Base-by-base conservation (phyloP, 2,329 filamentous ascomycete species). In the Epichloe amarillans region DNA sequence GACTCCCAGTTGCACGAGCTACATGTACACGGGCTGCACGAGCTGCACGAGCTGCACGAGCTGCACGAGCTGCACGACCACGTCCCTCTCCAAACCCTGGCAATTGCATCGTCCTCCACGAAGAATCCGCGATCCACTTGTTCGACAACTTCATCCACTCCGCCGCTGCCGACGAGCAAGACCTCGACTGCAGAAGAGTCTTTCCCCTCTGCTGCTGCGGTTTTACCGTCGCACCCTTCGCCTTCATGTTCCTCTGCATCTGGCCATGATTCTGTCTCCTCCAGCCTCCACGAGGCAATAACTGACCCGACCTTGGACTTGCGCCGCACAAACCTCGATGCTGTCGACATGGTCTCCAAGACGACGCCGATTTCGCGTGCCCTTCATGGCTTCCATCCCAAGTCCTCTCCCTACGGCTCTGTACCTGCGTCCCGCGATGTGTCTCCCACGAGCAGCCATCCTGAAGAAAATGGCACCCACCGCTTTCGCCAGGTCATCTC, bases 381-480 rank as follows among this genome's bases (percentile, higher is more conserved):
- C 38, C 58, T 54, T 51, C 57, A 60, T 50, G 58, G 57, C 46
- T 44, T 49, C 50, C 61, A 59, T 39, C 55, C 55, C 43, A 61
- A 64, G 41, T 57, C 63, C 26, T 63, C 62, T 17, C 64, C 65
- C 2, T 71, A 71, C 51, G 69, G 69, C 51, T 65, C 68, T 47
- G 65, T 70, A 12, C 63, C 62, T 42, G 56, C 62, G 43, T 65
- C 62, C 52, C 63, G 63, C 51, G 64, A 67, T 42, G 60, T 57
- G 35, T 68, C 68, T 11, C 63, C 66, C n/a, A 61, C 60, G 23
- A 64, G 62, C 15, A 65, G 60, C 58, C 66, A 69, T 45, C 58
- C 60, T 45, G 58, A 56, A 50, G 60, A 60, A 19, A 61, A 58
- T 10, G 59, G 62, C 46, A 52, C 61, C 42, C 67, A 65, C 42